These are phyloP conservation scores for Rugonectria rugulosa DNA, from an alignment of 2,329 filamentous ascomycete genomes.

Conservation along the genomic window DNA sequence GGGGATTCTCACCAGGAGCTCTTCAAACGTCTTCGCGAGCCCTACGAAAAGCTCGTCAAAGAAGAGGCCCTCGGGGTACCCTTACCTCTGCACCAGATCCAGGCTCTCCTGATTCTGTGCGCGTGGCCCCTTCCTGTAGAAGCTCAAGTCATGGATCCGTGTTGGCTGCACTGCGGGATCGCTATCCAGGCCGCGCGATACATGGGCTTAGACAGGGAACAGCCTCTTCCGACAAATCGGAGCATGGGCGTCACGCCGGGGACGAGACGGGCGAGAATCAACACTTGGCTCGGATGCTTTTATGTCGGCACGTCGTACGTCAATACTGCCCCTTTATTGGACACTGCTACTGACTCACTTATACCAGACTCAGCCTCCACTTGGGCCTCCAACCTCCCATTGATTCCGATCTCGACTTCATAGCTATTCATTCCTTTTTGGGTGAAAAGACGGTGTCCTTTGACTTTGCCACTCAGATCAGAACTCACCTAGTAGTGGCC, in stretches of 20 bases:
- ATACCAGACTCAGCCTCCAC: constrained; percentile 22
- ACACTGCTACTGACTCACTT: not conserved
- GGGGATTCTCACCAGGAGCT: not conserved
- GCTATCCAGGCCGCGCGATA: constrained; percentile 29
- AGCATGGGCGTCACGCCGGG: constrained; percentile 23
- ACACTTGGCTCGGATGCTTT: constrained; percentile 28
- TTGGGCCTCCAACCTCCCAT: constrained; percentile 23
- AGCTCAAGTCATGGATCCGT: constrained; percentile 19
- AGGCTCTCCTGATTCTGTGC: constrained; percentile 23
- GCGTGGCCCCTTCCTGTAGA: constrained; percentile 27
- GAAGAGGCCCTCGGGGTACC: constrained; percentile 18
- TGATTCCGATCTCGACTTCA: constrained; percentile 23
- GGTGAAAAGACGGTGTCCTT: constrained; percentile 15
- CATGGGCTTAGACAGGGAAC: constrained; percentile 27
- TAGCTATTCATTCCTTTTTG: constrained; percentile 20
- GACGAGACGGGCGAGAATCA: constrained; percentile 18
- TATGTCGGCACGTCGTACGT: constrained; percentile 26
- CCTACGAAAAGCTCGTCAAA: constrained; percentile 21
- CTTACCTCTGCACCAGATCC: constrained; percentile 27
- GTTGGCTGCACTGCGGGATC: constrained; percentile 29
- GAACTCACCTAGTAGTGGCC: constrained; percentile 23
- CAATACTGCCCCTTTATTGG: not conserved
- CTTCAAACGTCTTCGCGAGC: not conserved
- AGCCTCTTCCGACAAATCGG: constrained; percentile 18
- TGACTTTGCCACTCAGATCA: constrained; percentile 15